These are phyloP conservation scores for Isabelozyma heimii DNA, from an alignment of 805 yeast species.

Conservation along the genomic window DNA sequence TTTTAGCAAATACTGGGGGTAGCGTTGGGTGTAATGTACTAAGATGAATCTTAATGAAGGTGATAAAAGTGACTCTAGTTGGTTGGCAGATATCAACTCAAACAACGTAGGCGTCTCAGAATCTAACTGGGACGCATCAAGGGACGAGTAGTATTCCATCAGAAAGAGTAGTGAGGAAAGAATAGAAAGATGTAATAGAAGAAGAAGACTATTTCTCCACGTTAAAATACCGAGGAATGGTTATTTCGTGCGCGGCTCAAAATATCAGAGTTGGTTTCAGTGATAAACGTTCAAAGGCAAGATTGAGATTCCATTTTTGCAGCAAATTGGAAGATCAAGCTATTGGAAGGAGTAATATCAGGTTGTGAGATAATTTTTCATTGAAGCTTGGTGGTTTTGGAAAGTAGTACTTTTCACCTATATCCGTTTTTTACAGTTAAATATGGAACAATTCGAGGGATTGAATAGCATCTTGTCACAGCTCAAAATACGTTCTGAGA, in stretches of 20 bases:
- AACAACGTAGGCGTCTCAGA: conserved; percentile 81
- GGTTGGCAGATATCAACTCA: conserved; percentile 80
- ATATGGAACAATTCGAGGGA: conserved; percentile 20
- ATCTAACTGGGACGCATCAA: conserved; percentile 75
- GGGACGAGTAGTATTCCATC: conserved; percentile 79
- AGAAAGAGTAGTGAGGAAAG: background rate
- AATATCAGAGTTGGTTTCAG: background rate
- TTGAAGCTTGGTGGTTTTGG: too few species aligned
- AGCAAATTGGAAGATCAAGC: too few species aligned
- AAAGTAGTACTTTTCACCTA: too few species aligned
- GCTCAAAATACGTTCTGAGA: background rate
- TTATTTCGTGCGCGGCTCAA: background rate
- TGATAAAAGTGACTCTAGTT: conserved; percentile 71
- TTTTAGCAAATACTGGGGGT: conserved; percentile 66
- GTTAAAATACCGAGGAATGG: conserved; percentile 2
- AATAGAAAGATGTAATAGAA: background rate
- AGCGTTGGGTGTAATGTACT: conserved; percentile 74
- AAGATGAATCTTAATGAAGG: conserved; percentile 80
- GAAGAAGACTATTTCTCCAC: background rate
- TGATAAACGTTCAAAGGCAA: too few species aligned
- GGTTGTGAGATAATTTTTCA: too few species aligned
- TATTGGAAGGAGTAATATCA: too few species aligned
- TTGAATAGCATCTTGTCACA: conserved; percentile 11
- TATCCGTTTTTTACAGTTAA: background rate
- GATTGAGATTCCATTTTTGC: too few species aligned